phyloP scores from a whole-genome alignment of 495 filamentous ascomycete genomes.

The Penicillium subrubescens region DNA sequence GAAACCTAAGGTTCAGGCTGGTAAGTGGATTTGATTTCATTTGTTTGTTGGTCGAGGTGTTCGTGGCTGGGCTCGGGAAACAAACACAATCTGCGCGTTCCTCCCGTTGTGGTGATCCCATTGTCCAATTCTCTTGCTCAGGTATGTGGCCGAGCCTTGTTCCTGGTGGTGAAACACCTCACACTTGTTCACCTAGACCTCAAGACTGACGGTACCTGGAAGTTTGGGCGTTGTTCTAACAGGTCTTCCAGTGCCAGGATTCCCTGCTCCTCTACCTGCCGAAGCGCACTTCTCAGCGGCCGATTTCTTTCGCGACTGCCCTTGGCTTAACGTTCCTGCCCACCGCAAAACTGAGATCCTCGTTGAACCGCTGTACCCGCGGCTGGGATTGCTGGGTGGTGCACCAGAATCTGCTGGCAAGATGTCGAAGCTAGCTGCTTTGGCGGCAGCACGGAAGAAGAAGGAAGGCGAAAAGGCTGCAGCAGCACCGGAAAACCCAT shows the following conservation, averaged over 20 bases:
- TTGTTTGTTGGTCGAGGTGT: slow-evolving; percentile 13
- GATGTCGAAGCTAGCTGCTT: slow-evolving; percentile 83
- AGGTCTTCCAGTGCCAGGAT: slow-evolving; percentile 43
- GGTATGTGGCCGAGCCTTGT: slow-evolving; percentile 16
- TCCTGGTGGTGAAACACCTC: slow-evolving; percentile 15
- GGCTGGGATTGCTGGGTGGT: slow-evolving; percentile 73
- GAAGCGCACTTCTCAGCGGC: slow-evolving; percentile 43
- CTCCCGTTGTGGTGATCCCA: not conserved
- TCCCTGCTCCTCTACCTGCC: slow-evolving; percentile 31
- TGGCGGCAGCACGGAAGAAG: slow-evolving; percentile 88
- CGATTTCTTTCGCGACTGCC: slow-evolving; percentile 79
- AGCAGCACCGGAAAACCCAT: slow-evolving; percentile 19
- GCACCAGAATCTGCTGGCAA: slow-evolving; percentile 61
- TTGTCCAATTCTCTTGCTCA: slow-evolving; percentile 4
- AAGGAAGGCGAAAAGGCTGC: slow-evolving; percentile 64
- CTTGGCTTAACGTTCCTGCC: slow-evolving; percentile 79
- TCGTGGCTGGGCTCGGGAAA: slow-evolving; percentile 40
- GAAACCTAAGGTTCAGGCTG: slow-evolving; percentile 39
- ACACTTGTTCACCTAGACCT: slow-evolving; percentile 17
- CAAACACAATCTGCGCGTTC: not conserved
- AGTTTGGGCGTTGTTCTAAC: slow-evolving; percentile 48
- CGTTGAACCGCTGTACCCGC: slow-evolving; percentile 61
- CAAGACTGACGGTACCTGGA: slow-evolving; percentile 38
- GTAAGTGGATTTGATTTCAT: slow-evolving; percentile 48
- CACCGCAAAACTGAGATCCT: slow-evolving; percentile 69